Evolutionary conservation across 2,329 filamentous ascomycete species (phyloP), one percentile per base, ranked within the genome.

Genomic region (Sphaerulina vaccinii): DNA sequence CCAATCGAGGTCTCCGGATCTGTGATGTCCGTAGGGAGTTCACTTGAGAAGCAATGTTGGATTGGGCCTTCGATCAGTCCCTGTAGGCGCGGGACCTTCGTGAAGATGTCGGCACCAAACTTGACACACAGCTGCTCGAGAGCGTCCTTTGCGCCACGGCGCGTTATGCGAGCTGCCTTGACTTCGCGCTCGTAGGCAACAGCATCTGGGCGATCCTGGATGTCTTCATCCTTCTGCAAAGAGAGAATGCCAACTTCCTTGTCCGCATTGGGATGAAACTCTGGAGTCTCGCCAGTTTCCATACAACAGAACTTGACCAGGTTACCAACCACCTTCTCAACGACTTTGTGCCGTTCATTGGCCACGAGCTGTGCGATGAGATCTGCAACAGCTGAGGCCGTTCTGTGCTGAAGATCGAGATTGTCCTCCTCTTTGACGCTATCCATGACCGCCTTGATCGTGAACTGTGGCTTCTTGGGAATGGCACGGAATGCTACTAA

Each of bases 391-490:
- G 90, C 91, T 11, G 82, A 83, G 1, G 91, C 89, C 22, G 92
- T 96, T 19, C 92, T 87, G 62, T 82, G 83, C 69, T 99, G 93
- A 1, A 99, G 77, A 60, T 93, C 88, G 22, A 86, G 73, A 64
- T 95, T 97, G 63, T 96, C 93, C 68, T 99, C 95, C 32, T 84
- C 85, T 72, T 97, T 99, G 66, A 99, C 82, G 65, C 92, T 97
- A 69, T 99, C 93, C 93, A 99, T 99, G 71, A 99, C 88, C 2
- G 85, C 89, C 72, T 96, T 96, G 73, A 99, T 99, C 10, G 96
- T 83, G 15, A 86, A 82, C 56, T 89, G 90, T 8, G 92, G 90
- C 68, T 95, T 97, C 80, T 96, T 97, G 0, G 95, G 92, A 8
- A 96, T 79, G 23, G 87, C 80, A 52, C 85, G 83, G 73, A 97